These are phyloP conservation scores for Simmondsia chinensis DNA, from an alignment of 148 eudicot genomes.

Conservation along the genomic window DNA sequence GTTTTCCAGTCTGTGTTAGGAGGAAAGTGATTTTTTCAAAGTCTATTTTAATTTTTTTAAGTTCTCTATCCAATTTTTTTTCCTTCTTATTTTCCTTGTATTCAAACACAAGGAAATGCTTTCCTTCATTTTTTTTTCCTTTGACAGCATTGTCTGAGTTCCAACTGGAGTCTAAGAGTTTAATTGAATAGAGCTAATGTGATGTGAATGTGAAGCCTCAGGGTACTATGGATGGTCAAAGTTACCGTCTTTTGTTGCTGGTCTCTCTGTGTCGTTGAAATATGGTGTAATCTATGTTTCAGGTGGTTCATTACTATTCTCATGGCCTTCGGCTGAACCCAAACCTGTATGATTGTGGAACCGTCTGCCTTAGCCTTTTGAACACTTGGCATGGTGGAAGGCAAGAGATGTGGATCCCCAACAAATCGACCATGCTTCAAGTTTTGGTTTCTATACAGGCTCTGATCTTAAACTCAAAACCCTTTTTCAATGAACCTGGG, in stretches of 20 bases:
- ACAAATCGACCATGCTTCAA: constrained; percentile 78
- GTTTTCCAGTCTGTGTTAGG: too few relatives aligned
- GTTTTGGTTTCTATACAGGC: constrained; percentile 91
- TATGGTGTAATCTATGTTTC: constrained; percentile 7
- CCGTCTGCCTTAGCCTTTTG: constrained; percentile 86
- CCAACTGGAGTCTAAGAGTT: too few relatives aligned
- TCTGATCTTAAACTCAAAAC: constrained; percentile 60
- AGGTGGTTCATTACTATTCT: constrained; percentile 73
- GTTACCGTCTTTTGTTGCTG: background rate
- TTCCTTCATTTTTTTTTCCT: too few relatives aligned
- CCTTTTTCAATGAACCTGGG: constrained; percentile 89
- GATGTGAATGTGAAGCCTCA: too few relatives aligned
- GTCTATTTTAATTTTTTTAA: too few relatives aligned
- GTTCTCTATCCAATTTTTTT: too few relatives aligned
- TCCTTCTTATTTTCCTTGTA: too few relatives aligned
- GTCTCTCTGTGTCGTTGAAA: background rate
- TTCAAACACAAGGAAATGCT: too few relatives aligned
- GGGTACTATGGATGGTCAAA: background rate
- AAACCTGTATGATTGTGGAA: constrained; percentile 77
- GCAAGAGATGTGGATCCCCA: constrained; percentile 69
- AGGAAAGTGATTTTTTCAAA: too few relatives aligned
- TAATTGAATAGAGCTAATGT: too few relatives aligned
- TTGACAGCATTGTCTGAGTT: too few relatives aligned
- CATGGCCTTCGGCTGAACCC: constrained; percentile 84
- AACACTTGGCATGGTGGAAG: constrained; percentile 73